A percentile compares a stretch with the other conserved stretches of the same genome.
Conservation (phyloP, 2,329 filamentous ascomycete genomes). For the Myriosclerotinia scirpicola region DNA sequence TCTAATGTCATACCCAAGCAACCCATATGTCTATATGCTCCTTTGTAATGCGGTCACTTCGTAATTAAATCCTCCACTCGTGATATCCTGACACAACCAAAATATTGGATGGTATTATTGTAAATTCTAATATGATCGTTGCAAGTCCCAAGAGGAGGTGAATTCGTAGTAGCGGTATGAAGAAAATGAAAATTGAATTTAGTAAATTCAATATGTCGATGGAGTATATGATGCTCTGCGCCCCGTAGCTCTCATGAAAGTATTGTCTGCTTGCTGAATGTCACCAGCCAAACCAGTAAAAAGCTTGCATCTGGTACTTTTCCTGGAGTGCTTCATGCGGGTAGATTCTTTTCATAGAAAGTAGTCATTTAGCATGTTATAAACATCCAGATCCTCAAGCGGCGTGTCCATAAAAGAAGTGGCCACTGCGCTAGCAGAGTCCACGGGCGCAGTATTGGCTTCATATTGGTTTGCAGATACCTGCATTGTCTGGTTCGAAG, state of each 20-base stretch:
- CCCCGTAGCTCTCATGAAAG: neutral
- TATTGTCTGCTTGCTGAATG: neutral
- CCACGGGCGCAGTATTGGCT: neutral
- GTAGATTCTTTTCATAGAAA: no score
- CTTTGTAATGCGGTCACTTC: neutral
- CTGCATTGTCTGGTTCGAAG: no score
- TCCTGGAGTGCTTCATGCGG: no score
- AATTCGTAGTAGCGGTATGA: neutral
- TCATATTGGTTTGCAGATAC: neutral
- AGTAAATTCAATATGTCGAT: neutral
- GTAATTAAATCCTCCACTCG: neutral
- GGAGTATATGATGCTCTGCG: neutral
- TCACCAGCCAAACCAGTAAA: neutral
- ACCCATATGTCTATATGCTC: neutral
- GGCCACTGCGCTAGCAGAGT: neutral
- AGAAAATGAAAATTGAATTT: neutral
- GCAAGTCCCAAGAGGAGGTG: no score
- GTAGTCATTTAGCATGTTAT: no score
- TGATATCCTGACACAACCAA: neutral
- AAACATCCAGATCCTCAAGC: no score
- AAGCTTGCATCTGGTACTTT: no score
- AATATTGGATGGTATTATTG: neutral
- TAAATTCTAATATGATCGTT: neutral
- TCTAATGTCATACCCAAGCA: neutral
- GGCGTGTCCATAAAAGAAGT: no score